These are phyloP conservation scores for Fusarium floridanum DNA, from an alignment of 2,329 filamentous ascomycete species.

Conservation along the genomic window DNA sequence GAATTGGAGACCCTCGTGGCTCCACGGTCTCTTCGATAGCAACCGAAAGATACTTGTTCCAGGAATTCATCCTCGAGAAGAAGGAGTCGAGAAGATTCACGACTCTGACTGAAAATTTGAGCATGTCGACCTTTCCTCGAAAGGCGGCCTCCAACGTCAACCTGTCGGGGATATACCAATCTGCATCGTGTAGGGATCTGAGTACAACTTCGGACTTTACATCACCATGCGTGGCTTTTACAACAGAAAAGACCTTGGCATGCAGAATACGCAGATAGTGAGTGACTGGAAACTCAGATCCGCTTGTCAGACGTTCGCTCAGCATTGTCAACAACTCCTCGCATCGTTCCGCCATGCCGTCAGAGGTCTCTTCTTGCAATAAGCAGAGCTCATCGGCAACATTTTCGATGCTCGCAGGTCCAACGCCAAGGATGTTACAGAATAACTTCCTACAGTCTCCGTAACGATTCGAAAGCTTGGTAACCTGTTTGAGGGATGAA, in stretches of 20 bases:
- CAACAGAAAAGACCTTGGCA: background rate
- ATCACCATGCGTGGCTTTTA: background rate
- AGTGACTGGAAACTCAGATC: background rate
- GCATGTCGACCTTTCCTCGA: background rate
- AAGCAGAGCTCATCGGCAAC: background rate
- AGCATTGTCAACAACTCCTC: background rate
- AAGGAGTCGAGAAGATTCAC: background rate
- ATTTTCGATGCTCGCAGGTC: background rate
- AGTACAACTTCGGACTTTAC: background rate
- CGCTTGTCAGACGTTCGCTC: background rate
- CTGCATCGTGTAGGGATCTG: background rate
- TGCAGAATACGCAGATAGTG: background rate
- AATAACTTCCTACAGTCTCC: background rate
- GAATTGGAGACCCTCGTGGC: background rate
- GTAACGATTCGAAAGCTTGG: background rate
- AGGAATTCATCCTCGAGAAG: background rate
- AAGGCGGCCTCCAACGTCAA: background rate
- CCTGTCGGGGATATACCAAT: background rate
- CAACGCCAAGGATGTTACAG: background rate
- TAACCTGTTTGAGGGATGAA: background rate
- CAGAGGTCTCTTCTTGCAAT: background rate
- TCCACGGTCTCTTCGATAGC: background rate
- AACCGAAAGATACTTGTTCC: background rate
- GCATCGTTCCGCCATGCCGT: background rate
- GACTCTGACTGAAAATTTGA: background rate